phyloP scores from a whole-genome alignment of 176 grass and related monocot species.

The Saccharum spontaneum region DNA sequence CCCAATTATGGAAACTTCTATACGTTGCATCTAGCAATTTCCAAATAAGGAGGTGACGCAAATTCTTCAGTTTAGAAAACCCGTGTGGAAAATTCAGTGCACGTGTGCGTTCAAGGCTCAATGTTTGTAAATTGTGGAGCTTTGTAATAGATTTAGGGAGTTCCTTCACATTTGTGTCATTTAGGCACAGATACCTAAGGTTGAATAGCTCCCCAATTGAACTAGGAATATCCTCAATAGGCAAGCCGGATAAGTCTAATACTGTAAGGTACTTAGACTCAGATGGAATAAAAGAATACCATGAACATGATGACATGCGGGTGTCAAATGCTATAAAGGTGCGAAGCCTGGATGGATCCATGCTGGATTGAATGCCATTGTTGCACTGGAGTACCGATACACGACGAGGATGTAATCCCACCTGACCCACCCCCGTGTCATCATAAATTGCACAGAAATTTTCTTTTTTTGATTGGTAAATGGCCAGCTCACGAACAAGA shows the following conservation, averaged over 20 bases:
- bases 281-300: background rate
- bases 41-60: slow-evolving; percentile 30
- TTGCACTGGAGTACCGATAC: slow-evolving; percentile 23
- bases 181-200: slow-evolving; percentile 43
- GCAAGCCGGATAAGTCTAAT: slow-evolving; percentile 31
- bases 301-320: background rate
- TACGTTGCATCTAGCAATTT: slow-evolving; percentile 15
- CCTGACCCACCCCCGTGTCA: background rate
- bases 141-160: slow-evolving; percentile 48
- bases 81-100: background rate
- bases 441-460: slow-evolving; percentile 22
- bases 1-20: background rate
- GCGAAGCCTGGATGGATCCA: slow-evolving; percentile 18
- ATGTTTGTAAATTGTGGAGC: slow-evolving; percentile 48
- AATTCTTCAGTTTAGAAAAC: slow-evolving; percentile 10
- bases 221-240: slow-evolving; percentile 26
- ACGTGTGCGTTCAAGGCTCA: slow-evolving; percentile 19
- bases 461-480: slow-evolving; percentile 23
- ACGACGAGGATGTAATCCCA: background rate
- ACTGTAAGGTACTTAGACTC: slow-evolving; percentile 41
- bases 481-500: slow-evolving; percentile 47
- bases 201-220: slow-evolving; percentile 51
- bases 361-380: background rate
- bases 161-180: slow-evolving; percentile 32
- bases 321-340: slow-evolving; percentile 45